Evolutionary conservation across 495 filamentous ascomycete species (phyloP).

Genomic region (Astrocystis sublimbata): DNA sequence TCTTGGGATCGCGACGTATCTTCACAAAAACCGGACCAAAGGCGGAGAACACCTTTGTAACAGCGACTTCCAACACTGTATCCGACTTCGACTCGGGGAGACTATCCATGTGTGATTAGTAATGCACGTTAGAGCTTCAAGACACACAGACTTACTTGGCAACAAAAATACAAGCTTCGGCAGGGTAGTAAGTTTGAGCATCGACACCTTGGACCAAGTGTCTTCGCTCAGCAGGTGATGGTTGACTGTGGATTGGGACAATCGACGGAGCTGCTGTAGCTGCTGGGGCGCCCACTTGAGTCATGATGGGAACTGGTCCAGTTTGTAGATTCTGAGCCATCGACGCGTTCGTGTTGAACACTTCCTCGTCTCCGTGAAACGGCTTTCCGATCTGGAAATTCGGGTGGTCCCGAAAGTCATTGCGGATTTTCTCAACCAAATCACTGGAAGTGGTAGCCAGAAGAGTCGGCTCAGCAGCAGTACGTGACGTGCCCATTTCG

Average conservation of each 20-base stretch:
- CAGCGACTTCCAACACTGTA: constrained; percentile 49
- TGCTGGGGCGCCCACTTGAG: background rate
- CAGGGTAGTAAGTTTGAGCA: constrained; percentile 57
- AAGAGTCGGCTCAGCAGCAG: background rate
- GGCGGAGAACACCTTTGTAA: constrained; percentile 51
- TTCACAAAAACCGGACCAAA: constrained; percentile 63
- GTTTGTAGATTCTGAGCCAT: background rate
- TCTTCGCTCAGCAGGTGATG: constrained; percentile 11
- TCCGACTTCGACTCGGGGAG: constrained; percentile 49
- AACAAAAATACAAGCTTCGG: constrained; percentile 61
- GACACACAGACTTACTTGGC: constrained; percentile 58
- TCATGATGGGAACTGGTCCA: constrained; percentile 9
- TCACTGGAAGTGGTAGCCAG: background rate
- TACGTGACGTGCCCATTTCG: constrained; percentile 4
- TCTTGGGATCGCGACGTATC: constrained; percentile 56
- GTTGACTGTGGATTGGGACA: constrained; percentile 11
- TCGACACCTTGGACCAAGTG: constrained; percentile 42
- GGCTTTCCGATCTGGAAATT: constrained; percentile 20
- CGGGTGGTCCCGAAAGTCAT: background rate
- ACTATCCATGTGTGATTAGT: constrained; percentile 27
- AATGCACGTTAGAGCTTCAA: constrained; percentile 7
- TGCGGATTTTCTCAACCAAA: background rate
- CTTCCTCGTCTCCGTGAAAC: constrained; percentile 6
- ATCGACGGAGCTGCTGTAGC: background rate
- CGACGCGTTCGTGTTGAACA: constrained; percentile 7